phyloP scores from a whole-genome alignment of 176 grass and related monocot species.

The Ananas comosus region DNA sequence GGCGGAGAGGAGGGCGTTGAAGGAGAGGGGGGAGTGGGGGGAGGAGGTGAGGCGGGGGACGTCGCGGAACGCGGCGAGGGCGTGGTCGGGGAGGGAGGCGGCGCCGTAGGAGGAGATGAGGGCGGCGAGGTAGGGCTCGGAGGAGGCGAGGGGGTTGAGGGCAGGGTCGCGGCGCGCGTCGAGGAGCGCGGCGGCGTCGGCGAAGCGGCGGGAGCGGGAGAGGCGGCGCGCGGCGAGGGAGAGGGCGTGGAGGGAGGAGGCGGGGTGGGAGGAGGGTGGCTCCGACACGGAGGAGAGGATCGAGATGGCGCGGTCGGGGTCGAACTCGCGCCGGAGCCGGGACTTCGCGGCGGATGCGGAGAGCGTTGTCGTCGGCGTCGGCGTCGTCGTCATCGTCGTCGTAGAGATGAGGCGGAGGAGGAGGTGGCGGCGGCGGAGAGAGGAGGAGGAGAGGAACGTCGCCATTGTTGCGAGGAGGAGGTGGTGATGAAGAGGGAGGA shows the following conservation, averaged over 20 bases:
- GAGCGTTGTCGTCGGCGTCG: neutral
- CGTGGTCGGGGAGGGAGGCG: slow-evolving; percentile 46
- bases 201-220: slow-evolving; percentile 28
- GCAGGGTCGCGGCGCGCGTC: slow-evolving; percentile 23
- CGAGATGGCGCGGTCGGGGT: slow-evolving; percentile 42
- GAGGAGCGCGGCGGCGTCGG: slow-evolving; percentile 42
- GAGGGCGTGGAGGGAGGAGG: slow-evolving; percentile 44
- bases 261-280: slow-evolving; percentile 21
- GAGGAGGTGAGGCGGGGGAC: slow-evolving; percentile 14
- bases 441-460: slow-evolving; percentile 15
- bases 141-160: slow-evolving; percentile 21
- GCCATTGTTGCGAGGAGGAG: neutral
- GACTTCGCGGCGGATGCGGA: slow-evolving; percentile 11
- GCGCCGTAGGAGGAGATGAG: slow-evolving; percentile 51
- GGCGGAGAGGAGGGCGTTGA: slow-evolving; percentile 66
- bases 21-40: slow-evolving; percentile 33
- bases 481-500: neutral
- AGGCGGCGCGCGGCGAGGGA: slow-evolving; percentile 48
- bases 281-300: slow-evolving; percentile 44
- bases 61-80: slow-evolving; percentile 37
- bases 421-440: slow-evolving; percentile 15
- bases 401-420: slow-evolving; percentile 14
- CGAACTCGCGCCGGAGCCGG: slow-evolving; percentile 44
- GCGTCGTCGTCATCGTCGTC: too few species aligned
- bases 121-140: slow-evolving; percentile 49